Base-by-base conservation (phyloP, 352 stramenopile genomes). In the Phytopythium montanum region DNA sequence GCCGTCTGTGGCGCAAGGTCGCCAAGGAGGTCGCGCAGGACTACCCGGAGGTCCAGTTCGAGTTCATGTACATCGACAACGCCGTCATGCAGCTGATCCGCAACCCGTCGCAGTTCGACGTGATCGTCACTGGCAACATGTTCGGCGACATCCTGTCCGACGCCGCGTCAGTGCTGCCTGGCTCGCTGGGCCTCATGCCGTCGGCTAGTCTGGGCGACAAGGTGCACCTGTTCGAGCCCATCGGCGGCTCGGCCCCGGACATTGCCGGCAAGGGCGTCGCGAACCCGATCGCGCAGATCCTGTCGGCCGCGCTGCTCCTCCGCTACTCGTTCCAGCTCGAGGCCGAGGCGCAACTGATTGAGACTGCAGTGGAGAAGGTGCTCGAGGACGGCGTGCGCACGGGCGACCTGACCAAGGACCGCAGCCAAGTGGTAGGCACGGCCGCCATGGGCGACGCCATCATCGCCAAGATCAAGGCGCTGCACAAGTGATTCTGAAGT, bases 141-240 rank as follows among this genome's bases (percentile, higher is more conserved):
- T 99, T 99, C 76, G 97, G 97, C 51, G 97, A 99, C 75, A 99
- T 99, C 67, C 66, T 99, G 5, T 99, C 93, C 64, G 97, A 99
- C 66, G 97, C 98, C 38, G 97, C 97, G 33, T 98, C 89, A 25
- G 98, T 99, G 85, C 77, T 99, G 36, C 96, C 98, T 13, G 97
- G 97, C 39, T 98, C 93, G 60, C 85, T 99, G 21, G 97, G 97
- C 9, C 97, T 99, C 75, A 96, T 99, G 66, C 97, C 97, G n/a
- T 98, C 92, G n/a, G 97, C 97, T 13, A 99, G 92, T 70, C 88
- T 99, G 57, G 85, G 85, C 38, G 65, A 88, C 51, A 85, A 84
- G 53, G 84, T 95, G 59, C 81, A 95, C 70, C 92, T 99, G 19
- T 99, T 99, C 73, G 97, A 99, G 76, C 97, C 97, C 6, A 99